Evolutionary conservation across 2,329 filamentous ascomycete species (phyloP), one percentile per base, ranked within the genome.

Genomic region (Cladophialophora exuberans): DNA sequence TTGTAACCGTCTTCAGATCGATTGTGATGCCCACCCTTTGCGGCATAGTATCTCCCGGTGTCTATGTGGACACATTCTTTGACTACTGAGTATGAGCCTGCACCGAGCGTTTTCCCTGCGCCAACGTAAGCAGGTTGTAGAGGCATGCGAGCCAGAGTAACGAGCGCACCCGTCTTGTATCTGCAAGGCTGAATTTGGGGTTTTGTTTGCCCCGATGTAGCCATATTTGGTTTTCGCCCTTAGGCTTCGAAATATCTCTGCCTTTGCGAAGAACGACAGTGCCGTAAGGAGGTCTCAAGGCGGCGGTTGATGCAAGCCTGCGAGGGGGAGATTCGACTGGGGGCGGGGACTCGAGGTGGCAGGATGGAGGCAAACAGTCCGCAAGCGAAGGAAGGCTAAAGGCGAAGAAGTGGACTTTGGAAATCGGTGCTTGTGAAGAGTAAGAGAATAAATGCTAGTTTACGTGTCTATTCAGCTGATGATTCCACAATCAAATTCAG

Each of bases 11-110:
- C 46, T 13, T 35, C 20, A 13, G 3, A 22, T 2, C 10, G 23
- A n/a, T 23, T 25, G 5, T 15, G 28, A 31, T 9, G n/a, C 38
- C 17, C 11, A 61, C 60, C 60, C 73, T 99, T 99, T 59, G 94
- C 93, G 23, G 94, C 94, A 85, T 97, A 99, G 75, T 97, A 97
- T 63, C 92, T 86, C 41, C 93, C 93, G 0, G 94, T 97, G 66
- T 97, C 93, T 68, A 97, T 97, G 72, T 99, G 94, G 23, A 97
- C 92, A 71, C 94, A 99, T 77, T 99, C 94, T 73, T 97, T 97
- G 61, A 99, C 94, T 45, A 97, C 94, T 31, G 92, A 97, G 76
- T 99, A 99, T 54, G 92, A 97, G 62, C 94, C 94, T 28, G 94
- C 92, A 61, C 94, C 94, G 52, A 99, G 79, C 20, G 94, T 97